A percentile compares a stretch with the other conserved stretches of the same genome.
Conservation (phyloP, 2,329 filamentous ascomycete species). For the Didymellaceae sp. region DNA sequence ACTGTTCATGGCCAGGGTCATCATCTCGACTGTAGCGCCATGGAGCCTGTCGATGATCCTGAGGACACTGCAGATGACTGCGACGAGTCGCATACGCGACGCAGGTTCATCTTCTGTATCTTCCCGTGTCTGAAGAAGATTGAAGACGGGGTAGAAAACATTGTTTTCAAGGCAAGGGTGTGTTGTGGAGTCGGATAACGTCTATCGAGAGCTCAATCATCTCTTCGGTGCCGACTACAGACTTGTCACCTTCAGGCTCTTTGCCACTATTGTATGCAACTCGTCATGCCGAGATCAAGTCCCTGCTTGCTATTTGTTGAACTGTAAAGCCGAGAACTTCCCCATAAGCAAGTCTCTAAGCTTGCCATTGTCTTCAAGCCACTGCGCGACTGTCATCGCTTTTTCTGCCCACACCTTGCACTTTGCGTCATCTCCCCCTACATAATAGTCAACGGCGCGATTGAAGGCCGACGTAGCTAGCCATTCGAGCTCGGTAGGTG, state of each 20-base stretch:
- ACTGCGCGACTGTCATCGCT: slow-evolving; percentile 67
- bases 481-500: slow-evolving; percentile 75
- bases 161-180: slow-evolving; percentile 42
- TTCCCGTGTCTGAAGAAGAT: slow-evolving; percentile 44
- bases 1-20: slow-evolving; percentile 4
- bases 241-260: too few relatives aligned
- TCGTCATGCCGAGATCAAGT: too few relatives aligned
- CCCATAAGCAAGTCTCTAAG: slow-evolving; percentile 42
- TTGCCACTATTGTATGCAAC: too few relatives aligned
- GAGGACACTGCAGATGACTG: slow-evolving; percentile 35
- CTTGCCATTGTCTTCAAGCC: slow-evolving; percentile 59
- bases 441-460: slow-evolving; percentile 67
- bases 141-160: slow-evolving; percentile 35
- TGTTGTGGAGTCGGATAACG: slow-evolving; percentile 26
- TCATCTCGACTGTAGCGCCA: slow-evolving; percentile 32
- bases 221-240: too few relatives aligned
- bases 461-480: slow-evolving; percentile 69
- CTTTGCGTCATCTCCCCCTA: slow-evolving; percentile 58
- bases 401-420: slow-evolving; percentile 68
- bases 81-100: slow-evolving; percentile 19
- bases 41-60: slow-evolving; percentile 42
- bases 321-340: slow-evolving; percentile 61
- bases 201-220: not conserved
- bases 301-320: slow-evolving; percentile 27
- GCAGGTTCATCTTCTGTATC: slow-evolving; percentile 38